A percentile compares a stretch with the other conserved stretches of the same genome.
phyloP scores from a whole-genome alignment of 2,329 filamentous ascomycete genomes.

The Cryphonectria nitschkei region DNA sequence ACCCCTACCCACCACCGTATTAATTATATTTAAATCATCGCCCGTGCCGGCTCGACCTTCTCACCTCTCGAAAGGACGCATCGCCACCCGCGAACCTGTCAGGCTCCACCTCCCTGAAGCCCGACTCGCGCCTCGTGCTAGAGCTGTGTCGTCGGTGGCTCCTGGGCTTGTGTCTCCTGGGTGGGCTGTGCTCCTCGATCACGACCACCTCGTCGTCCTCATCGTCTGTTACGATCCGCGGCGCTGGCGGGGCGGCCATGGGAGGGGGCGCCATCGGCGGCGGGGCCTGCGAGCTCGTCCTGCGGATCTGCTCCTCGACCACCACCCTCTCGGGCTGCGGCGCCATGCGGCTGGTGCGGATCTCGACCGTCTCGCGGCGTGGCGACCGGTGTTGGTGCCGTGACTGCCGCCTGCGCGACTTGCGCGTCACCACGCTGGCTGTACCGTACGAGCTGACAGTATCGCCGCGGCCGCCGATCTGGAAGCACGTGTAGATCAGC shows the following conservation, averaged over 20 bases:
- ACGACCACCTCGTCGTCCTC: slow-evolving; percentile 41
- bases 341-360: slow-evolving; percentile 30
- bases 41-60: slow-evolving; percentile 39
- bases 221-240: slow-evolving; percentile 31
- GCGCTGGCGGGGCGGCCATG: slow-evolving; percentile 27
- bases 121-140: slow-evolving; percentile 34
- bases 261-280: slow-evolving; percentile 29
- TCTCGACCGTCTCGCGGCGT: slow-evolving; percentile 36
- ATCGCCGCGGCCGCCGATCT: slow-evolving; percentile 34
- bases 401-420: slow-evolving; percentile 31
- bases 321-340: slow-evolving; percentile 34
- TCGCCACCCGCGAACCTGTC: slow-evolving; percentile 39
- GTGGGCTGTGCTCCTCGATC: slow-evolving; percentile 40
- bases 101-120: slow-evolving; percentile 39
- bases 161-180: slow-evolving; percentile 33
- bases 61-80: slow-evolving; percentile 37
- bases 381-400: slow-evolving; percentile 30
- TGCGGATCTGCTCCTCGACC: slow-evolving; percentile 35
- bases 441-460: slow-evolving; percentile 31
- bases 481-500: slow-evolving; percentile 40
- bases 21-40: slow-evolving; percentile 30
- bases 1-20: slow-evolving; percentile 9
- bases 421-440: slow-evolving; percentile 33
- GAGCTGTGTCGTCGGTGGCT: slow-evolving; percentile 31
- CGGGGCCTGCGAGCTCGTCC: slow-evolving; percentile 24